Evolutionary conservation across 345 rosid genomes (phyloP), one percentile per base, ranked within the genome.

Genomic region (Melaleuca quinquenervia): DNA sequence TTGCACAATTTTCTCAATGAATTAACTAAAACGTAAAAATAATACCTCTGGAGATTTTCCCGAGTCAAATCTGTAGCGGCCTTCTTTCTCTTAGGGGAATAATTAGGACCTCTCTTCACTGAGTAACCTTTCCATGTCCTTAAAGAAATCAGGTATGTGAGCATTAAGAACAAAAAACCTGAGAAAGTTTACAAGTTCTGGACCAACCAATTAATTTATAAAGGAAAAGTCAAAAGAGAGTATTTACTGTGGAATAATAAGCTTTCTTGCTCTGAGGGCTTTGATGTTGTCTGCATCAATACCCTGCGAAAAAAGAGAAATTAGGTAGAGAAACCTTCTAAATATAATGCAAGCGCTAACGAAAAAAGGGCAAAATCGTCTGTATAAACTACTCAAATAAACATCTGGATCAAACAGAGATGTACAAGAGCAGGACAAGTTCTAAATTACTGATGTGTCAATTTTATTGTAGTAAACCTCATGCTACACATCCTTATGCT

Each of bases 41-140:
- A 49, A 52, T 83, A 97, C 99, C 93, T 94, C 88, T 93, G 98
- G 29, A 96, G 85, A 94, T 96, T 93, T 88, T 96, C 98, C 85
- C 96, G 91, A 89, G 99, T 97, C 91, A 97, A 90, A 89, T 97
- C 98, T 50, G 99, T 95, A 12, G 96, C 94, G 50, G 89, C 91
- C 88, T 87, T 93, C 95, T 91, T 94, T 87, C 98, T 93, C 89
- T 89, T 88, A 5, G 96, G 98, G 82, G 98, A 96, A 90, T 95
- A 97, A 56, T 88, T 93, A 52, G 98, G 94, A 85, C 99, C 99
- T 90, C 91, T 95, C 86, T 85, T 93, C 84, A 94, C 91, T 9
- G 92, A 92, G 89, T 96, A 97, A 75, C 98, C 98, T 85, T 93
- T 94, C 98, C 99, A 96, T 21, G 89, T 88, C 91, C 99, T 95